Percentiles rank a stretch among this genome's conserved stretches.
These are phyloP conservation scores for Wickerhamomyces sp. DNA, from an alignment of 1,139 yeast genomes.

Conservation along the genomic window DNA sequence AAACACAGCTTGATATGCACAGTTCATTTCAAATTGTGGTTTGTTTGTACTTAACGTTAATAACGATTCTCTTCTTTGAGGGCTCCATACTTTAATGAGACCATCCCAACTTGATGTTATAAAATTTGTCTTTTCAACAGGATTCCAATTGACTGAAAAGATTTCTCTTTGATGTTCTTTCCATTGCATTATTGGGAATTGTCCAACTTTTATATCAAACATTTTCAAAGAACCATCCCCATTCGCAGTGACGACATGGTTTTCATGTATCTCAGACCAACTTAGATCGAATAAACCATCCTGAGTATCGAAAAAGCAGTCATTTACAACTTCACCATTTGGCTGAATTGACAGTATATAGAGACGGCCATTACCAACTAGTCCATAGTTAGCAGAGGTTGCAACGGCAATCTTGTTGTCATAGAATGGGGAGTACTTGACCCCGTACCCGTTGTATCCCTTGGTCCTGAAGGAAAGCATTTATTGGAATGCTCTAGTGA, in stretches of 20 bases:
- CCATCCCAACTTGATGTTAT: slow-evolving; percentile 94
- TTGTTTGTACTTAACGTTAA: slow-evolving; percentile 41
- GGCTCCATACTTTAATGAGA: slow-evolving; percentile 68
- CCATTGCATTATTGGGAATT: slow-evolving; percentile 73
- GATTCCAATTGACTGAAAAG: slow-evolving; percentile 83
- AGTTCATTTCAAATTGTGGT: slow-evolving; percentile 30
- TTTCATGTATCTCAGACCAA: slow-evolving; percentile 90
- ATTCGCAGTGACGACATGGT: slow-evolving; percentile 74
- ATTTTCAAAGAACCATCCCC: slow-evolving; percentile 89
- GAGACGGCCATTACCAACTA: slow-evolving; percentile 89
- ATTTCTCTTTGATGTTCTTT: slow-evolving; percentile 83
- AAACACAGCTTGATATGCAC: slow-evolving; percentile 75
- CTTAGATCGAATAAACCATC: slow-evolving; percentile 86
- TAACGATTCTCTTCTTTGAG: slow-evolving; percentile 53
- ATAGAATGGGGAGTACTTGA: slow-evolving; percentile 86
- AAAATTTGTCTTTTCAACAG: slow-evolving; percentile 68
- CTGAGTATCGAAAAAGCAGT: slow-evolving; percentile 76
- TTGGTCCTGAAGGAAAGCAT: slow-evolving; percentile 75
- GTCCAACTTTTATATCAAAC: slow-evolving; percentile 65
- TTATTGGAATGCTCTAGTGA: too few species aligned
- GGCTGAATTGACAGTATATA: slow-evolving; percentile 63
- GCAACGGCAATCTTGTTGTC: slow-evolving; percentile 90
- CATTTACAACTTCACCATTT: slow-evolving; percentile 54
- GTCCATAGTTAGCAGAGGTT: slow-evolving; percentile 86
- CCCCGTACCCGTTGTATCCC: slow-evolving; percentile 85